Percentiles rank a stretch among this genome's conserved stretches.
phyloP scores from a whole-genome alignment of 2,329 filamentous ascomycete species.

The Pleomassaria siparia region DNA sequence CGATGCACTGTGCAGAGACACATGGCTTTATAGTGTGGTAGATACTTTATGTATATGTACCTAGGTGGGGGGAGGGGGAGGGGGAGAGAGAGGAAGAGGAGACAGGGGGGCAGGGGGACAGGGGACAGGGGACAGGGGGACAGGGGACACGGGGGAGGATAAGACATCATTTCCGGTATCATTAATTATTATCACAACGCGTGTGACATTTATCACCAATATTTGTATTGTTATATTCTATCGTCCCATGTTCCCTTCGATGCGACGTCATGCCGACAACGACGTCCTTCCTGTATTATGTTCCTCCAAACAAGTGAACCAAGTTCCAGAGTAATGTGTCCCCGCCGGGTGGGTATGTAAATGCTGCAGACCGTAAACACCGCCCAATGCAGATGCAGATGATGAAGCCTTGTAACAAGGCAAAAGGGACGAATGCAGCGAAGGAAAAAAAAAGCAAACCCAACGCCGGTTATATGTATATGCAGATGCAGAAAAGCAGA shows the following conservation, averaged over 20 bases:
- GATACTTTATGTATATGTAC: too few relatives aligned
- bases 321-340: background rate
- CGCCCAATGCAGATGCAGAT: conserved; percentile 7
- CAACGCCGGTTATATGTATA: conserved; percentile 1
- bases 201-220: conserved; percentile 2
- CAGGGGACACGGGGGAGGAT: conserved; percentile 9
- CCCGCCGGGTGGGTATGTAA: conserved; percentile 6
- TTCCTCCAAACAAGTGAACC: background rate
- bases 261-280: too few relatives aligned
- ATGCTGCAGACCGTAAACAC: conserved; percentile 7
- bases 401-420: background rate
- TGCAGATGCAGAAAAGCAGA: conserved; percentile 3
- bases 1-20: too few relatives aligned
- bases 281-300: background rate
- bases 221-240: too few relatives aligned
- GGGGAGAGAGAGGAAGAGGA: conserved; percentile 1
- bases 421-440: background rate
- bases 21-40: conserved; percentile 1
- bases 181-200: too few relatives aligned
- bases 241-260: too few relatives aligned
- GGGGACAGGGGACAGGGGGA: too few relatives aligned
- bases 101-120: background rate
- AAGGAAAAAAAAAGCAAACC: background rate
- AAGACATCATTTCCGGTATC: too few relatives aligned
- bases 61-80: too few relatives aligned